Evolutionary conservation across 148 eudicot species (phyloP), one percentile per base, ranked within the genome.

Genomic region (Vaccinium darrowii): DNA sequence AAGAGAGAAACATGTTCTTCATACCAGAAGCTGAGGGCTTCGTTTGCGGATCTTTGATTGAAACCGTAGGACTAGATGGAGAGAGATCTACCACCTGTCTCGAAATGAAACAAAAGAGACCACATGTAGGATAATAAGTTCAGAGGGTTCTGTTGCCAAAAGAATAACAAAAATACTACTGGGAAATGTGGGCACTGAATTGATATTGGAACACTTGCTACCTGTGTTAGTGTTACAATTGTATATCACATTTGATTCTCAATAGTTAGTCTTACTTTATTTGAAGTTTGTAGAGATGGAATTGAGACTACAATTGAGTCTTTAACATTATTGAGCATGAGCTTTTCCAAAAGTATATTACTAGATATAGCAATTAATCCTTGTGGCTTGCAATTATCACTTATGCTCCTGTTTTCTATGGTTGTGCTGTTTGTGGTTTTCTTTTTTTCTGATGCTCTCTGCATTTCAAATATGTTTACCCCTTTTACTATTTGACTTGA

Each of bases 21-120:
- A 81, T 90, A 94, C 97, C 91, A 83, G 91, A 89, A 84, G 91
- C 81, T 65, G 92, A 88, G 58, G 95, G 84, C 80, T 81, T 86
- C 50, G 54, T 82, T 25, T 84, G 83, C 79, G 87, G 62, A 84
- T 81, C 93, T 89, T 90, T 92, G 81, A 25, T 86, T 52, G 84
- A 79, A 84, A 85, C 84, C 75, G 73, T 19, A 36, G 87, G 85
- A 89, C 80, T 85, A 79, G 91, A 84, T 89, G 87, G 87, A 63
- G 93, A 89, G 74, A 93, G 84, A 84, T 92, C 91, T 84, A 89
- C 76, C 78, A 84, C 85, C 97, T 96, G 91, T 57, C 88, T 79
- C 91, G 85, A 71, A 74, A 83, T 78, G 43, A 81, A 84, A 85
- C 25, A 51, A 71, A 74, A 75, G 53, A 57, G 23, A 39, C 19